A percentile compares a stretch with the other conserved stretches of the same genome.
Evolutionary conservation across 1,284 basidiomycete genomes (phyloP).

Genomic region (Trichosporon sp.): DNA sequence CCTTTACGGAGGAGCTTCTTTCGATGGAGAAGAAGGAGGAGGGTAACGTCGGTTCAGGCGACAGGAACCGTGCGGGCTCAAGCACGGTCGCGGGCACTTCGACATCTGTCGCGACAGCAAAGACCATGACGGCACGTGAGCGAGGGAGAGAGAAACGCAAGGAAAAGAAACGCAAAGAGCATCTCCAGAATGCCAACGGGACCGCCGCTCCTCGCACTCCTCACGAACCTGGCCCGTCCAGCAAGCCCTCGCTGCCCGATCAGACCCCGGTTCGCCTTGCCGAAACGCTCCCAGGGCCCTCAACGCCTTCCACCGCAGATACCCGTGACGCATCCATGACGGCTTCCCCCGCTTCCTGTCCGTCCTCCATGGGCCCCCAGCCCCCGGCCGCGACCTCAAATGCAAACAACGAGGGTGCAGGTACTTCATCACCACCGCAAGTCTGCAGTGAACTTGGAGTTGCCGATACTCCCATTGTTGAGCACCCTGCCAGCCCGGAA

Average conservation of each 20-base stretch:
- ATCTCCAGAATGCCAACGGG: neutral
- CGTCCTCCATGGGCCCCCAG: neutral
- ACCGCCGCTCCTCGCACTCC: neutral
- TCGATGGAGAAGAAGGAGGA: conserved; percentile 11
- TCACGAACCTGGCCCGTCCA: neutral
- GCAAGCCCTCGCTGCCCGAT: neutral
- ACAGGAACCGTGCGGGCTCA: conserved; percentile 12
- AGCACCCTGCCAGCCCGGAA: neutral
- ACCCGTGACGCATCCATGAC: neutral
- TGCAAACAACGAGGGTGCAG: neutral
- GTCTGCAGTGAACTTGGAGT: neutral
- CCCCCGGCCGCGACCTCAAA: neutral
- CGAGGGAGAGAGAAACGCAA: conserved; percentile 35
- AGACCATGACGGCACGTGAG: conserved; percentile 23
- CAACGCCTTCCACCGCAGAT: neutral
- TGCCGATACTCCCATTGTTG: neutral
- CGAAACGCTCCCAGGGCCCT: neutral
- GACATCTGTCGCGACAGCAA: conserved; percentile 10
- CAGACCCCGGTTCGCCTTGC: neutral
- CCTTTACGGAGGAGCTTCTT: conserved; percentile 32
- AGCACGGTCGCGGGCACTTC: conserved; percentile 9
- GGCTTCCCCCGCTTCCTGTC: neutral
- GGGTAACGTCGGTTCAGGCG: neutral
- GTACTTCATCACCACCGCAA: neutral
- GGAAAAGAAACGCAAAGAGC: conserved; percentile 23